Evolutionary conservation across 345 rosid genomes (phyloP).

Genomic region (Litchi chinensis): DNA sequence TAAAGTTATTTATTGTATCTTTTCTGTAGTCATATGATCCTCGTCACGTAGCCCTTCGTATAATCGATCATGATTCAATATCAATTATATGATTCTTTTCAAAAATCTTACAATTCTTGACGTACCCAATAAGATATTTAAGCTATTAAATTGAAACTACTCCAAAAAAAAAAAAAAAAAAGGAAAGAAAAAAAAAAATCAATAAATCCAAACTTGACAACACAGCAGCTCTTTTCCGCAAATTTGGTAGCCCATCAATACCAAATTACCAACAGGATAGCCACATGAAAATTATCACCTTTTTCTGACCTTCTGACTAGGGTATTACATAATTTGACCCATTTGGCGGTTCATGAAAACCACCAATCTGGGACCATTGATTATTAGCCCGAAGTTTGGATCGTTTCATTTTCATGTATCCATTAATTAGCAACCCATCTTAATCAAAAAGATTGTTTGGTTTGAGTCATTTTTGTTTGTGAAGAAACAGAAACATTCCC

Average conservation of each 20-base stretch:
- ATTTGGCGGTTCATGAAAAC: background rate
- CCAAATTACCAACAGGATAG: background rate
- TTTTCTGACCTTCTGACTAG: background rate
- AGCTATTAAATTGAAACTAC: background rate
- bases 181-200: too few species aligned
- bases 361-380: background rate
- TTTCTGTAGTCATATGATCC: too few species aligned
- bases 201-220: background rate
- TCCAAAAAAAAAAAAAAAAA: too few species aligned
- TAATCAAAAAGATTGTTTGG: slow-evolving; percentile 14
- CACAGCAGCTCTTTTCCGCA: background rate
- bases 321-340: slow-evolving; percentile 1
- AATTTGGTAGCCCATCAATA: slow-evolving; percentile 10
- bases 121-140: too few species aligned
- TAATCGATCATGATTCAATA: too few species aligned
- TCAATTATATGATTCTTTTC: too few species aligned
- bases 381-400: background rate
- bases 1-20: too few species aligned
- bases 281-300: background rate
- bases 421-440: slow-evolving; percentile 17
- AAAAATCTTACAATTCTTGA: too few species aligned
- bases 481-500: background rate
- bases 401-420: slow-evolving; percentile 13
- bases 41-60: too few species aligned
- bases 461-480: slow-evolving; percentile 19